Evolutionary conservation across 495 filamentous ascomycete species (phyloP).

Genomic region (Neurospora africana): DNA sequence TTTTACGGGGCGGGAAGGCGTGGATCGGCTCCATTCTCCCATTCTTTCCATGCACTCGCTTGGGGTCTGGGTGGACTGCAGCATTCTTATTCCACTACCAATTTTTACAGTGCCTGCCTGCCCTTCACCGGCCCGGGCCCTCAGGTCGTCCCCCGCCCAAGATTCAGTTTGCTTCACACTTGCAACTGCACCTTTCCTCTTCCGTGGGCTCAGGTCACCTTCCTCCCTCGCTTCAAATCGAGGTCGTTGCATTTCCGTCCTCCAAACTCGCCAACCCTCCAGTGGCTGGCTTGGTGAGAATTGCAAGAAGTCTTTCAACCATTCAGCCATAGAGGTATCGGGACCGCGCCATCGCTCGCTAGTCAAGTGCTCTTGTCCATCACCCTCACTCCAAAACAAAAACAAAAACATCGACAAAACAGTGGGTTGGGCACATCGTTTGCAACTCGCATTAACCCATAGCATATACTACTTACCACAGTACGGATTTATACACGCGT

Average conservation of each 20-base stretch:
- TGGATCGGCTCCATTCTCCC: background rate
- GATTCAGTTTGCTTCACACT: background rate
- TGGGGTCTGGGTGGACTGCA: background rate
- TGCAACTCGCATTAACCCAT: background rate
- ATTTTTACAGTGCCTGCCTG: background rate
- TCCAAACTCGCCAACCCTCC: background rate
- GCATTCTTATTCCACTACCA: too few species aligned
- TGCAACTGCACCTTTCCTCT: background rate
- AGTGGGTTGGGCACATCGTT: background rate
- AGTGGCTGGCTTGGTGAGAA: background rate
- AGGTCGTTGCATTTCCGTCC: background rate
- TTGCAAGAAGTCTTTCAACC: background rate
- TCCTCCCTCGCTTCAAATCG: background rate
- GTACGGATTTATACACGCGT: background rate
- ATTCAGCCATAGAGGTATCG: background rate
- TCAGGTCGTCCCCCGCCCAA: background rate
- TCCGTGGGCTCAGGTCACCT: background rate
- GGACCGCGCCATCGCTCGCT: background rate
- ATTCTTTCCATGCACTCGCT: background rate
- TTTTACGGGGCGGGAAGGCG: background rate
- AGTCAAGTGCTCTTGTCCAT: background rate
- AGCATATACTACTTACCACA: background rate
- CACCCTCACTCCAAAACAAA: background rate
- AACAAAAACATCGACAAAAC: background rate
- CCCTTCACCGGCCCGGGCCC: background rate